Conservation (phyloP, 129 eudicot species). For the Ambrosia trifida region DNA sequence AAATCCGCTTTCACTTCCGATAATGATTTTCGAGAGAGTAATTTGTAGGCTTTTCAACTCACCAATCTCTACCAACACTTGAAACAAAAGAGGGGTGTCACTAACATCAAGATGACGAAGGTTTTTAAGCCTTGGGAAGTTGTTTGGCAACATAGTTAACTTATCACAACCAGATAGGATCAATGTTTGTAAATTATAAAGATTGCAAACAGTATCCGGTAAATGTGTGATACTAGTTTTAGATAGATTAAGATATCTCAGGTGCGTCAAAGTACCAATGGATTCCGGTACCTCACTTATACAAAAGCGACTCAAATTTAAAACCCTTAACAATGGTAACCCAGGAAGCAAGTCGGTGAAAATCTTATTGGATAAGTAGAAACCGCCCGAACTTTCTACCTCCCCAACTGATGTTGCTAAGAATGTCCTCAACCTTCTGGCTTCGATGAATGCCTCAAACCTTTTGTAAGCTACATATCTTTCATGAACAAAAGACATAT, state of each 20-base stretch:
- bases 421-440: conserved; percentile 13
- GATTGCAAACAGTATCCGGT: background rate
- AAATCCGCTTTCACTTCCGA: too few species aligned
- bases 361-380: background rate
- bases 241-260: background rate
- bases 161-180: background rate
- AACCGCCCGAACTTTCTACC: background rate
- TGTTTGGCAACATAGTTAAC: background rate
- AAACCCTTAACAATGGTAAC: conserved; percentile 9
- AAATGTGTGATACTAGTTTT: background rate
- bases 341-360: background rate
- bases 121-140: background rate
- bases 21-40: too few species aligned
- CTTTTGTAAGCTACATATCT: background rate
- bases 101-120: too few species aligned
- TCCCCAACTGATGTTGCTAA: background rate
- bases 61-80: too few species aligned
- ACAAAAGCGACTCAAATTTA: background rate
- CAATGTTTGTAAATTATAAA: background rate
- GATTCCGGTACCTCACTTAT: background rate
- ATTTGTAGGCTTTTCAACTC: too few species aligned
- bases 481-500: conserved; percentile 17
- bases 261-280: background rate
- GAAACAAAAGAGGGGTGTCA: too few species aligned
- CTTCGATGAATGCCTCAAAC: background rate